These are phyloP conservation scores for Hippophae tibetana DNA, from an alignment of 306 rosid genomes.

Conservation along the genomic window DNA sequence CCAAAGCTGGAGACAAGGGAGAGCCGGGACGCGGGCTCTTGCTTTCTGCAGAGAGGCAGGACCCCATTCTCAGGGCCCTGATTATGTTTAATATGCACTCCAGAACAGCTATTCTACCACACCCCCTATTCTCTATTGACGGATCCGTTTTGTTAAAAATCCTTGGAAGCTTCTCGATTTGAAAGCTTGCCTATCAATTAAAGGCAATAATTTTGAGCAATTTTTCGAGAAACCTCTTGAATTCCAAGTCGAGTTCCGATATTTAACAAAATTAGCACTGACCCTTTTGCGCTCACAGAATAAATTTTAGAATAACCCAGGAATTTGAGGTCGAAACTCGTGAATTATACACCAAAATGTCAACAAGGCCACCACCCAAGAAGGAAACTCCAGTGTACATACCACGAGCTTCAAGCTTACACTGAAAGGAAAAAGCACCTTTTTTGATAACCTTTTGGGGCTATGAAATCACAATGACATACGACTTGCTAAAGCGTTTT, in stretches of 20 bases:
- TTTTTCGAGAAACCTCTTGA: slow-evolving; percentile 1
- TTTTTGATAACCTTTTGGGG: neutral
- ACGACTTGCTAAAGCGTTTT: slow-evolving; percentile 1
- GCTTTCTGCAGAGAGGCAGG: slow-evolving; percentile 98
- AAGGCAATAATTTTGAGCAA: neutral
- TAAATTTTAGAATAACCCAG: neutral
- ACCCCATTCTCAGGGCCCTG: slow-evolving; percentile 99
- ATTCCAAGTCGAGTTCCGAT: slow-evolving; percentile 5
- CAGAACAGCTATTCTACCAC: slow-evolving; percentile 50
- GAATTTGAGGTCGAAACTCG: neutral
- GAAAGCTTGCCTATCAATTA: neutral
- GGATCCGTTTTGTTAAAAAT: slow-evolving; percentile 48
- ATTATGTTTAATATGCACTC: slow-evolving; percentile 79
- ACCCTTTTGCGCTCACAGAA: slow-evolving; percentile 5
- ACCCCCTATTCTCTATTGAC: slow-evolving; percentile 36
- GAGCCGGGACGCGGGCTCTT: slow-evolving; percentile 75
- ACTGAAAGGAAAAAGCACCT: neutral
- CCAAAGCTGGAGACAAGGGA: slow-evolving; percentile 34
- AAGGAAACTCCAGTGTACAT: slow-evolving; percentile 1
- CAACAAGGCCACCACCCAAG: neutral
- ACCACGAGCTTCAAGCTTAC: neutral
- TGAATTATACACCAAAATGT: neutral
- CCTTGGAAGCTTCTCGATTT: neutral
- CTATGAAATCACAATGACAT: neutral
- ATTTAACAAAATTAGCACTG: slow-evolving; percentile 1